phyloP scores from a whole-genome alignment of 148 eudicot genomes.

The Chenopodium formosanum region DNA sequence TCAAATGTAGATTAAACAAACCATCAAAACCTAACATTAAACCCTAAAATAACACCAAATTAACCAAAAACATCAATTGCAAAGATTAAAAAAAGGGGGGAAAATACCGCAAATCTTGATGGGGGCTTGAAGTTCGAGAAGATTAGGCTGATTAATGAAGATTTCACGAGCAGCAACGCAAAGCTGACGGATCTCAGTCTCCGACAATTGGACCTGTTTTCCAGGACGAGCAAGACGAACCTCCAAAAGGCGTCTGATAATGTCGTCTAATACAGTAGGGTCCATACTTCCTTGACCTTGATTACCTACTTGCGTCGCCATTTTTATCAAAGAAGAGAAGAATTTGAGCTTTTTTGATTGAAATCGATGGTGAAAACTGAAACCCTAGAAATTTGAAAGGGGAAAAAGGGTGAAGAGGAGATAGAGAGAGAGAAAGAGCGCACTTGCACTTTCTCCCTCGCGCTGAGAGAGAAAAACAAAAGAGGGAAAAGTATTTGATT shows the following conservation, averaged over 20 bases:
- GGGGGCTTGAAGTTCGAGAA: conserved; percentile 89
- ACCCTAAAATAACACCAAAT: not conserved
- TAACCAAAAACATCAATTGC: not conserved
- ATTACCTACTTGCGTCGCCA: conserved; percentile 42
- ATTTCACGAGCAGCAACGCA: conserved; percentile 76
- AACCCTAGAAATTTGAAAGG: conserved; percentile 26
- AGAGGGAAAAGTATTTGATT: not conserved
- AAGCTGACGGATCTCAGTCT: conserved; percentile 90
- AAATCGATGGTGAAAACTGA: not conserved
- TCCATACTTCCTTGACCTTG: conserved; percentile 40
- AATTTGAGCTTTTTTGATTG: not conserved
- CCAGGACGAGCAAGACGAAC: conserved; percentile 85
- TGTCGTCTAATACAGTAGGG: conserved; percentile 61
- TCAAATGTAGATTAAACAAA: not conserved
- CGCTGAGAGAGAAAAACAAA: not conserved
- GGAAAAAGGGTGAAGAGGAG: not conserved
- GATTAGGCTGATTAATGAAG: conserved; percentile 78
- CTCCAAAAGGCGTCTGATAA: conserved; percentile 72
- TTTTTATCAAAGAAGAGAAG: not conserved
- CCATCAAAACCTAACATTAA: not conserved
- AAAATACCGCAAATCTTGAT: conserved; percentile 83
- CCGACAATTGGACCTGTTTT: conserved; percentile 78
- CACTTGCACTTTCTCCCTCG: conserved; percentile 10
- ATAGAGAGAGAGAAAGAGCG: conserved; percentile 5
- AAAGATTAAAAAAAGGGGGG: not conserved